Percentiles rank a stretch among this genome's conserved stretches.
phyloP scores from a whole-genome alignment of 352 stramenopile genomes.

The Globisporangium orthogonon region DNA sequence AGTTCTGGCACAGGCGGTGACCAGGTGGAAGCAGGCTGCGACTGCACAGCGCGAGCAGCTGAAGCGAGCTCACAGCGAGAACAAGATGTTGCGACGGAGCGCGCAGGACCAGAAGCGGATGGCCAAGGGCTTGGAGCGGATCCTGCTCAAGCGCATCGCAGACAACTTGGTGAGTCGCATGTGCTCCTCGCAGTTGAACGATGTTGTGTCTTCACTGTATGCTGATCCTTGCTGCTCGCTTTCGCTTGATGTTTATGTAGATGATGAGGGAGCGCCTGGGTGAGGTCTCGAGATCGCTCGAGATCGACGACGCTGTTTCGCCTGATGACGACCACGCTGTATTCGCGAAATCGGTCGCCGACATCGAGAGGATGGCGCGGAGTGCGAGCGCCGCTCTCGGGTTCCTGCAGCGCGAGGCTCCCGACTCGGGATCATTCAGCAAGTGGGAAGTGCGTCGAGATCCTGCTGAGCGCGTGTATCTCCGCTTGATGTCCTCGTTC shows the following conservation, averaged over 20 bases:
- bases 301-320: background rate
- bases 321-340: background rate
- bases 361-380: background rate
- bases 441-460: background rate
- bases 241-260: background rate
- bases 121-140: conserved; percentile 18
- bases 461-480: background rate
- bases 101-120: conserved; percentile 16
- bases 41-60: conserved; percentile 6
- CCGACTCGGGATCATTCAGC: background rate
- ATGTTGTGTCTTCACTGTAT: background rate
- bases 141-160: conserved; percentile 12
- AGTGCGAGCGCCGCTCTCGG: background rate
- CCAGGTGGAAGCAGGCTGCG: background rate
- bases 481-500: background rate
- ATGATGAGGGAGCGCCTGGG: background rate
- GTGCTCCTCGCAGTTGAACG: background rate
- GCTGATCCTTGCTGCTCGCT: background rate
- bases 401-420: background rate
- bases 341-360: background rate
- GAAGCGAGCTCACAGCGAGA: conserved; percentile 7
- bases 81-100: conserved; percentile 7
- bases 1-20: background rate
- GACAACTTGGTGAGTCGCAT: background rate
- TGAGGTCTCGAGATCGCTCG: background rate